These are phyloP conservation scores for Acanthochlamys bracteata DNA, from an alignment of 106 monocot species.

Conservation along the genomic window DNA sequence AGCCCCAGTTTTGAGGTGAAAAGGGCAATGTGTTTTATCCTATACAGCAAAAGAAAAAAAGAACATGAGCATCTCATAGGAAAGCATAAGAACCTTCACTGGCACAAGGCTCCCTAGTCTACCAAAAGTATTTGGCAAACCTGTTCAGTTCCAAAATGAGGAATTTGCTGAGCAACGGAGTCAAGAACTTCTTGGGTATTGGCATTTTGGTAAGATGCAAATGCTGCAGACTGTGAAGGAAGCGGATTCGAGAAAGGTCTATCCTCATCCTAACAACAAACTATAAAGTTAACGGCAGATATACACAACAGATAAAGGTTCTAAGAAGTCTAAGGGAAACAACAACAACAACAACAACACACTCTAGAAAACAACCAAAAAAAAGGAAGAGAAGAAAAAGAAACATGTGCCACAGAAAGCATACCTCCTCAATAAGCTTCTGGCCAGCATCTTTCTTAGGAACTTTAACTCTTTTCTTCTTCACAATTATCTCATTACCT, in stretches of 20 bases:
- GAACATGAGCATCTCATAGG: not conserved
- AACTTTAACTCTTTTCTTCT: constrained; percentile 72
- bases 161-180: constrained; percentile 69
- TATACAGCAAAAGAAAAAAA: constrained; percentile 10
- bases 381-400: not conserved
- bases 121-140: constrained; percentile 13
- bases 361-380: not conserved
- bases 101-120: too few species aligned
- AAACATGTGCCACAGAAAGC: not conserved
- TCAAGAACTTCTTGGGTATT: constrained; percentile 58
- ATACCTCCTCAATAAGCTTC: constrained; percentile 26
- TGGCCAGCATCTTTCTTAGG: constrained; percentile 29
- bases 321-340: not conserved
- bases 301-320: not conserved
- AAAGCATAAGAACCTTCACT: too few species aligned
- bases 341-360: not conserved
- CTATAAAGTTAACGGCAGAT: not conserved
- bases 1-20: constrained; percentile 91
- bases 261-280: constrained; percentile 60
- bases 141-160: constrained; percentile 98
- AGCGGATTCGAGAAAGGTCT: constrained; percentile 93
- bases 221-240: constrained; percentile 72
- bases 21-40: constrained; percentile 99
- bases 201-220: constrained; percentile 31
- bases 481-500: constrained; percentile 88